Conservation (phyloP, 768 basidiomycete genomes). For the Gloeostereum incarnatum region DNA sequence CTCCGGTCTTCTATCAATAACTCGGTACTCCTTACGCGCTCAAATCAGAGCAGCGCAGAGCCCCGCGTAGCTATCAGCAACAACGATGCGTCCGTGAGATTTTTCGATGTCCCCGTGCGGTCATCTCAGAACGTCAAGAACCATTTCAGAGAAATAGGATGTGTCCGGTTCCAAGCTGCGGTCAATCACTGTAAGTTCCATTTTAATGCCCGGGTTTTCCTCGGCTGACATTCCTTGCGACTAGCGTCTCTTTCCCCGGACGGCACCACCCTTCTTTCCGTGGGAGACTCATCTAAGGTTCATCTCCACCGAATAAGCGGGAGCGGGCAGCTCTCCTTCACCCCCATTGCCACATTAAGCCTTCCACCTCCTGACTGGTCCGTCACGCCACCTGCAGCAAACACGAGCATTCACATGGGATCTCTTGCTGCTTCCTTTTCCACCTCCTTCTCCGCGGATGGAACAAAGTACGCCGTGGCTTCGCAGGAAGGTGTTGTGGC, state of each 20-base stretch:
- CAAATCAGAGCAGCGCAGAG: constrained; percentile 56
- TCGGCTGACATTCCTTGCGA: constrained; percentile 8
- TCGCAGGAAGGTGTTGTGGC: constrained; percentile 76
- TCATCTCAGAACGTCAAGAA: too few species aligned
- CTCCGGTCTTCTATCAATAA: constrained; percentile 74
- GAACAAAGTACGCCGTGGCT: constrained; percentile 74
- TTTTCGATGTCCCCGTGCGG: constrained; percentile 66
- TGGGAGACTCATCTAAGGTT: constrained; percentile 85
- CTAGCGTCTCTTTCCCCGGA: constrained; percentile 90
- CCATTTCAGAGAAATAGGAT: constrained; percentile 49
- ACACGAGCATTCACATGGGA: too few species aligned
- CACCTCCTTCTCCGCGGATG: constrained; percentile 69
- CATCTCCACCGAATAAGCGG: constrained; percentile 74
- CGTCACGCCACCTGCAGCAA: constrained; percentile 21
- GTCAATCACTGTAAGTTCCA: constrained; percentile 69
- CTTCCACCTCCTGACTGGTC: constrained; percentile 48
- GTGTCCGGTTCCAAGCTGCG: constrained; percentile 52
- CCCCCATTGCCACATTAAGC: constrained; percentile 57
- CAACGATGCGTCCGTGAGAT: constrained; percentile 75
- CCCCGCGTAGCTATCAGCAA: constrained; percentile 79
- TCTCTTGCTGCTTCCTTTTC: constrained; percentile 67
- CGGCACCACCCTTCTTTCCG: constrained; percentile 76
- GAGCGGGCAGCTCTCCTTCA: constrained; percentile 49
- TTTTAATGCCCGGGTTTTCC: constrained; percentile 1
- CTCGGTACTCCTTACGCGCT: constrained; percentile 60